Evolutionary conservation across 2,329 filamentous ascomycete species (phyloP), one percentile per base, ranked within the genome.

Genomic region (Exophiala alcalophila): DNA sequence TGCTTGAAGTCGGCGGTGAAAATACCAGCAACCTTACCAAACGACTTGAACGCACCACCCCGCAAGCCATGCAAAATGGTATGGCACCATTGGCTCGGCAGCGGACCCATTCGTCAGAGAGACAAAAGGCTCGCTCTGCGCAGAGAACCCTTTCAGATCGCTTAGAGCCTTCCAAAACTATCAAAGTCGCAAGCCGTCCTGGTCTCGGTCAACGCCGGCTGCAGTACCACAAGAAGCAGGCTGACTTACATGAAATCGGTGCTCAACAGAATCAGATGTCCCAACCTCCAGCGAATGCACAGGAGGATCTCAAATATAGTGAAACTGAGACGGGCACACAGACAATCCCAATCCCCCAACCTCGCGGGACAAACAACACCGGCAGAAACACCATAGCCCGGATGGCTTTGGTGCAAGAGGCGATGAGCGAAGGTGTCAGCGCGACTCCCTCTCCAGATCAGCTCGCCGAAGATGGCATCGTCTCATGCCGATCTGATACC

Each of bases 1-100:
- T 48, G 36, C 19, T 43, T 20, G 44, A 46, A 25, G 33, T 42
- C 12, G 42, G 30, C n/a, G 42, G 20, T 18, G 23, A 11, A 10
- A 30, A 33, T 21, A n/a, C 15, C 23, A 34, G 37, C 34, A 47
- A 49, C 21, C 33, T 40, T n/a, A 39, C 47, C 14, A 31, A 35
- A 24, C 15, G 38, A 27, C 27, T 49, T 19, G 29, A 39, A 32
- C 31, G 30, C 28, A 36, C 18, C 38, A 4, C 38, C 36, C 10
- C 21, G 19, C n/a, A n/a, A n/a, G 28, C n/a, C 14, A 28, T 31
- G 18, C 8, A 19, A 7, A 34, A 39, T 23, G 27, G 12, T 7
- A 49, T 18, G 25, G 16, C 38, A 9, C 15, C 25, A 16, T 16
- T 35, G 21, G 45, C 27, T 27, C 37, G 40, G 16, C 41, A 36